Percentiles rank a stretch among this genome's conserved stretches.
These are phyloP conservation scores for Chlamydomonas incerta DNA, from an alignment of 139 green algal species.

Conservation along the genomic window DNA sequence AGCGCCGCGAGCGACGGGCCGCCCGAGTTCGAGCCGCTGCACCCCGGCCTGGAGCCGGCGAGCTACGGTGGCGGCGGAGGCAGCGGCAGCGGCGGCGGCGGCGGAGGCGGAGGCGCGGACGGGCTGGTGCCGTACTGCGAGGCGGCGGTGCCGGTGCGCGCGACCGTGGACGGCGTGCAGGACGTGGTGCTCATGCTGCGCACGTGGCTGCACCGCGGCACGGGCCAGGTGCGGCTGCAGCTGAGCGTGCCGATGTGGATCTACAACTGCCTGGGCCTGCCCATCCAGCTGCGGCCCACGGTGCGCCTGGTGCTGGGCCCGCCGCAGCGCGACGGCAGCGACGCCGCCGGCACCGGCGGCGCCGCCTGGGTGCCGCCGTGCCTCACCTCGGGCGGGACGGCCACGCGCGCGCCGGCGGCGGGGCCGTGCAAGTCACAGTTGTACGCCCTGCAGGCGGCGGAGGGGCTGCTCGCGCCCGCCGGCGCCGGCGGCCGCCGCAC, in stretches of 20 bases:
- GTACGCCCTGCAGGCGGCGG: conserved; percentile 19
- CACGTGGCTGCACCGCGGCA: conserved; percentile 26
- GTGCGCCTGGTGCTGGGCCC: neutral
- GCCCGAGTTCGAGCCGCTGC: conserved; percentile 47
- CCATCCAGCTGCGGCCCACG: conserved; percentile 60
- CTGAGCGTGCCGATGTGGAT: conserved; percentile 73
- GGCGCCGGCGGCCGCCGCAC: neutral
- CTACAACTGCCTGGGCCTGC: conserved; percentile 81
- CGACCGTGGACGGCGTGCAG: neutral
- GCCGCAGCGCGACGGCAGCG: too few relatives aligned
- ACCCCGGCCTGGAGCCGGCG: conserved; percentile 19
- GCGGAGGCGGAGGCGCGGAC: neutral
- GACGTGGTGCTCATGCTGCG: conserved; percentile 36
- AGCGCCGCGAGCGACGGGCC: too few relatives aligned
- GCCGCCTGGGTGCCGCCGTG: conserved; percentile 16
- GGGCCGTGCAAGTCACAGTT: conserved; percentile 25
- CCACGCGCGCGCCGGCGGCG: neutral
- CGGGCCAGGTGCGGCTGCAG: conserved; percentile 20
- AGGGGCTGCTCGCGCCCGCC: neutral
- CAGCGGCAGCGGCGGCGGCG: neutral
- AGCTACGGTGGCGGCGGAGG: neutral
- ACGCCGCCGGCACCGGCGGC: neutral
- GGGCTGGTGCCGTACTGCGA: conserved; percentile 13
- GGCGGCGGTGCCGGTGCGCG: neutral
- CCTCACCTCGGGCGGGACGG: neutral